Evolutionary conservation across 2,329 filamentous ascomycete genomes (phyloP).

Genomic region (Epichloe aotearoae): DNA sequence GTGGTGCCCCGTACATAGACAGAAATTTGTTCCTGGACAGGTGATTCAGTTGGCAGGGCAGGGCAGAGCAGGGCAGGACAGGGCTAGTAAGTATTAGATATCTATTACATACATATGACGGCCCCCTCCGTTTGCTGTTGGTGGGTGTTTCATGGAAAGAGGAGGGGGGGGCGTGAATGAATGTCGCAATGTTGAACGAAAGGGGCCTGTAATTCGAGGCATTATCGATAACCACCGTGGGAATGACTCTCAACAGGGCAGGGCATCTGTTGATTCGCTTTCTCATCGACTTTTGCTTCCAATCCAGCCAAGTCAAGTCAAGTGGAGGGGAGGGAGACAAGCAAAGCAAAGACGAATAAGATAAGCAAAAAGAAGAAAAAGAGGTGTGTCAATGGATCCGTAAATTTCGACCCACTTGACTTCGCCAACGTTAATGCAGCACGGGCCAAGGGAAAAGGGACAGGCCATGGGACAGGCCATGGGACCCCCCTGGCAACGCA

Average conservation of each 20-base stretch:
- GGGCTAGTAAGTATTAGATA: too few species aligned
- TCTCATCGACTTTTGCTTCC: too few species aligned
- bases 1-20: too few species aligned
- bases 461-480: background rate
- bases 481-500: conserved; percentile 1
- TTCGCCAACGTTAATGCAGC: conserved; percentile 8
- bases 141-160: conserved; percentile 1
- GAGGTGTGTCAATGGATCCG: conserved; percentile 8
- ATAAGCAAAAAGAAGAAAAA: too few species aligned
- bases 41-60: background rate
- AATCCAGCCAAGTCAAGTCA: background rate
- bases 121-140: background rate
- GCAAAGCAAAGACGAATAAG: background rate
- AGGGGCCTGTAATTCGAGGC: too few species aligned
- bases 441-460: background rate
- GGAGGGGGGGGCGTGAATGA: background rate
- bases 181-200: background rate
- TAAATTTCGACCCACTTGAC: conserved; percentile 15
- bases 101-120: too few species aligned
- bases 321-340: too few species aligned
- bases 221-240: too few species aligned
- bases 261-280: too few species aligned
- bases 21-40: background rate
- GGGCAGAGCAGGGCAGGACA: too few species aligned
- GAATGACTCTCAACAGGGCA: background rate